phyloP scores from a whole-genome alignment of 2,329 filamentous ascomycete genomes.

The Sordariomycetes sp. region DNA sequence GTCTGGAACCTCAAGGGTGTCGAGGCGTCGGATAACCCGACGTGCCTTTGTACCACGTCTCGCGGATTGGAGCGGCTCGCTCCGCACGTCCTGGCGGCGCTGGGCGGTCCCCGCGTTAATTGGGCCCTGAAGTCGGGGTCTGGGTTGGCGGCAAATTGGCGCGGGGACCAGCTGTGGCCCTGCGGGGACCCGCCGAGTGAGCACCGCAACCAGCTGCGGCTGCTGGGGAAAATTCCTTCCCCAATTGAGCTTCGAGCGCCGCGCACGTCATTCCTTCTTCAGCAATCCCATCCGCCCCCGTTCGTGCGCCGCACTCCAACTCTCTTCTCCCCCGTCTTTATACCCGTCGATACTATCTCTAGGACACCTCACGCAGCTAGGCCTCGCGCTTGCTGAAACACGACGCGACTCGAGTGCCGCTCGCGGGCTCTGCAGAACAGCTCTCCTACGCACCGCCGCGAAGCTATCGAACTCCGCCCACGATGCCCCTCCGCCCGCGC shows the following conservation, averaged over 20 bases:
- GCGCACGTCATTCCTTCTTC: neutral
- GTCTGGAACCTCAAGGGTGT: too few species aligned
- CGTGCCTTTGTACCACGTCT: too few species aligned
- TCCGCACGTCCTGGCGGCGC: too few species aligned
- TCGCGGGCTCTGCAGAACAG: neutral
- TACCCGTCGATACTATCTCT: too few species aligned
- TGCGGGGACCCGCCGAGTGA: neutral
- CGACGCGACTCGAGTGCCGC: neutral
- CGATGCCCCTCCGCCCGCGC: constrained; percentile 1
- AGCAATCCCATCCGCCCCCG: neutral
- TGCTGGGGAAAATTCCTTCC: neutral
- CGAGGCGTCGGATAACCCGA: too few species aligned
- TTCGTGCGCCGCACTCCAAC: neutral
- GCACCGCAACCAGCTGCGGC: neutral
- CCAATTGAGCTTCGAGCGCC: neutral
- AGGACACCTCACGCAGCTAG: neutral
- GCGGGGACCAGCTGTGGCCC: neutral
- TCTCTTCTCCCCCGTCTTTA: neutral
- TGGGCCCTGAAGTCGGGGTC: too few species aligned
- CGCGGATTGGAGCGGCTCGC: too few species aligned
- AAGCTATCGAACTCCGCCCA: neutral
- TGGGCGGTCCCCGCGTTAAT: too few species aligned
- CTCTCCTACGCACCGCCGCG: neutral
- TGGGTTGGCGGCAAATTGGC: too few species aligned
- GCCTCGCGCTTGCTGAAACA: neutral